phyloP scores from a whole-genome alignment of 345 rosid species.

The Eucalyptus pauciflora region DNA sequence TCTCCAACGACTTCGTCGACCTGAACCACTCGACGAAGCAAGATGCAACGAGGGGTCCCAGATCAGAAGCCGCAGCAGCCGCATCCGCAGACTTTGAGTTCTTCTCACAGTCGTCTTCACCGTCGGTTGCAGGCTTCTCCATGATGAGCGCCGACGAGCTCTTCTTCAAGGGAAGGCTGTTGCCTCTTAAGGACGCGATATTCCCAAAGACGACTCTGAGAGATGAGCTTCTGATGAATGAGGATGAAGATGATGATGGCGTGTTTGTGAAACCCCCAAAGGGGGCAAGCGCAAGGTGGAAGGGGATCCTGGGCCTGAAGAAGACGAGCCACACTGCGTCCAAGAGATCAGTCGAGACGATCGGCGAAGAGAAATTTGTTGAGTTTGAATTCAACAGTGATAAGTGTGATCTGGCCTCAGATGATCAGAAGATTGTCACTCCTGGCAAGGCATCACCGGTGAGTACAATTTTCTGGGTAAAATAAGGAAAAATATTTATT shows the following conservation, averaged over 20 bases:
- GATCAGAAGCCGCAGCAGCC: slow-evolving; percentile 1
- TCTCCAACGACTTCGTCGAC: slow-evolving; percentile 57
- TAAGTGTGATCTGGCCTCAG: neutral
- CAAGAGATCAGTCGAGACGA: neutral
- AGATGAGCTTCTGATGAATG: neutral
- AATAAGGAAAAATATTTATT: neutral
- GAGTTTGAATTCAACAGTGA: neutral
- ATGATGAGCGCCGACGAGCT: neutral
- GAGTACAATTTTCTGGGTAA: neutral
- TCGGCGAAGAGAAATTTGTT: neutral
- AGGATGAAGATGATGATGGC: neutral
- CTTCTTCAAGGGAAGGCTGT: neutral
- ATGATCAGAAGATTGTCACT: neutral
- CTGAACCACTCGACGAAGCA: neutral
- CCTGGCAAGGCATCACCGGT: neutral
- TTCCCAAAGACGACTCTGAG: neutral
- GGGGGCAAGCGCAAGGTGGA: slow-evolving; percentile 13
- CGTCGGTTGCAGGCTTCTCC: neutral
- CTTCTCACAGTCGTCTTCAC: neutral
- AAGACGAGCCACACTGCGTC: neutral
- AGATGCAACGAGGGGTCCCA: slow-evolving; percentile 33
- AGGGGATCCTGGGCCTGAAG: slow-evolving; percentile 14
- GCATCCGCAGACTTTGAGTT: neutral
- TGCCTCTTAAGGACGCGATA: neutral
- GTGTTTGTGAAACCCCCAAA: slow-evolving; percentile 9